Conservation (phyloP, 768 basidiomycete genomes). For the Suillus lakei region DNA sequence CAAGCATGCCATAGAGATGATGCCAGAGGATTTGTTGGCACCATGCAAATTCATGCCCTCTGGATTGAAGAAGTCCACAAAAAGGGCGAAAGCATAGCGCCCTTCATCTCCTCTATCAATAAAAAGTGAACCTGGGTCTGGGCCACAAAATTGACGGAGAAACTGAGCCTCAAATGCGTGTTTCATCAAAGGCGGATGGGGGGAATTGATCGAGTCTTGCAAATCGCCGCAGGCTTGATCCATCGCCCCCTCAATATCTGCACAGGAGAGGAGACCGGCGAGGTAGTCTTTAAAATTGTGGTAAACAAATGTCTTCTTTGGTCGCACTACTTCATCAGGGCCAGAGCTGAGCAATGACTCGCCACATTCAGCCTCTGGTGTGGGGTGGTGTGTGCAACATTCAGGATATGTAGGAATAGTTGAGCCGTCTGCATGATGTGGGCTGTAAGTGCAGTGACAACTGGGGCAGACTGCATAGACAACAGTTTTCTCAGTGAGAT, state of each 20-base stretch:
- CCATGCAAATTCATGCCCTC: not conserved
- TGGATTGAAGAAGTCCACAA: conserved; percentile 14
- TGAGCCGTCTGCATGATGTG: not conserved
- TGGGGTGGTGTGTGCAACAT: not conserved
- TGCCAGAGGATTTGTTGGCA: not conserved
- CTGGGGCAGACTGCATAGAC: conserved; percentile 4
- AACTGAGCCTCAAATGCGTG: conserved; percentile 16
- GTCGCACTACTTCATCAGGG: not conserved
- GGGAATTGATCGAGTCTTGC: not conserved
- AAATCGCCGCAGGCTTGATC: not conserved
- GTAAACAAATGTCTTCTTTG: conserved; percentile 8
- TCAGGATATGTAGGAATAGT: not conserved
- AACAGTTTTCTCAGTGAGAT: not conserved
- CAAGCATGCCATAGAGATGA: not conserved
- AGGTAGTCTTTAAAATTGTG: conserved; percentile 11
- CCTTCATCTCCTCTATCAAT: conserved; percentile 21
- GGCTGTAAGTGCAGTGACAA: conserved; percentile 9
- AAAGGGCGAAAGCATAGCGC: conserved; percentile 1
- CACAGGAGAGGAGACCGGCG: not conserved
- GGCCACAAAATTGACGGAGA: conserved; percentile 13
- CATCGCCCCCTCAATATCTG: not conserved
- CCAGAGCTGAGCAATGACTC: not conserved
- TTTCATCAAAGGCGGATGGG: conserved; percentile 7
- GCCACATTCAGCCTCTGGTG: conserved; percentile 2
- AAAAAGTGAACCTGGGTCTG: too few relatives aligned